Conservation (phyloP, 2,329 filamentous ascomycete genomes). For the Coleophoma crateriformis region DNA sequence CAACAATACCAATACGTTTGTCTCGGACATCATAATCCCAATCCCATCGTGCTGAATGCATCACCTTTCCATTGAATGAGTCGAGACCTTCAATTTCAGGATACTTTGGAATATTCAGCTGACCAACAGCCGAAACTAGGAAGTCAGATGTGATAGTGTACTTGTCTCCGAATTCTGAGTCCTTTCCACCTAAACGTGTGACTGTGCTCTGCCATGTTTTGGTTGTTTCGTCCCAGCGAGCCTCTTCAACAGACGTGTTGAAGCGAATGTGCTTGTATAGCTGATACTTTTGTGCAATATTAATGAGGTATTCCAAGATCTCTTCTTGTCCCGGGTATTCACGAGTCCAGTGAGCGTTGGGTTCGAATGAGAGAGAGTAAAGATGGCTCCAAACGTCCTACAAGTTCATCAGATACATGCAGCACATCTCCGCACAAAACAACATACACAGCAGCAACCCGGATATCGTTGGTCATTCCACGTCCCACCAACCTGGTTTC, state of each 20-base stretch:
- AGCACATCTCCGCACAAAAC: neutral
- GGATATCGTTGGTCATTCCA: slow-evolving; percentile 53
- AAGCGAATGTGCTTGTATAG: slow-evolving; percentile 53
- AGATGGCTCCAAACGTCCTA: slow-evolving; percentile 41
- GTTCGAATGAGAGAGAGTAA: slow-evolving; percentile 56
- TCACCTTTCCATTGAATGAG: slow-evolving; percentile 37
- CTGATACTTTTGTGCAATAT: slow-evolving; percentile 45
- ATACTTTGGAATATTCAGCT: slow-evolving; percentile 51
- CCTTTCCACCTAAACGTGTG: slow-evolving; percentile 43
- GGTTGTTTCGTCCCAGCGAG: slow-evolving; percentile 46
- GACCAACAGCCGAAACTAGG: slow-evolving; percentile 51
- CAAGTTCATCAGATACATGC: neutral
- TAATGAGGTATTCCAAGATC: slow-evolving; percentile 47
- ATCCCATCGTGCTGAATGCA: slow-evolving; percentile 55
- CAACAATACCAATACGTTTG: slow-evolving; percentile 53
- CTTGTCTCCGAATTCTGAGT: slow-evolving; percentile 43
- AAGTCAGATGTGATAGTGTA: slow-evolving; percentile 52
- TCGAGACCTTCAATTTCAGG: slow-evolving; percentile 39
- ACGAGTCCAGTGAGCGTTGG: slow-evolving; percentile 51
- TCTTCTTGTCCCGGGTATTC: slow-evolving; percentile 56
- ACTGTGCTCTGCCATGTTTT: slow-evolving; percentile 46
- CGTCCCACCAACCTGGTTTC: slow-evolving; percentile 43
- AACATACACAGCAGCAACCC: slow-evolving; percentile 45
- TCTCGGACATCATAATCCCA: slow-evolving; percentile 48
- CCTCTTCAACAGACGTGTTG: slow-evolving; percentile 45